These are phyloP conservation scores for Oidiodendron maius DNA, from an alignment of 495 filamentous ascomycete species.

Conservation along the genomic window DNA sequence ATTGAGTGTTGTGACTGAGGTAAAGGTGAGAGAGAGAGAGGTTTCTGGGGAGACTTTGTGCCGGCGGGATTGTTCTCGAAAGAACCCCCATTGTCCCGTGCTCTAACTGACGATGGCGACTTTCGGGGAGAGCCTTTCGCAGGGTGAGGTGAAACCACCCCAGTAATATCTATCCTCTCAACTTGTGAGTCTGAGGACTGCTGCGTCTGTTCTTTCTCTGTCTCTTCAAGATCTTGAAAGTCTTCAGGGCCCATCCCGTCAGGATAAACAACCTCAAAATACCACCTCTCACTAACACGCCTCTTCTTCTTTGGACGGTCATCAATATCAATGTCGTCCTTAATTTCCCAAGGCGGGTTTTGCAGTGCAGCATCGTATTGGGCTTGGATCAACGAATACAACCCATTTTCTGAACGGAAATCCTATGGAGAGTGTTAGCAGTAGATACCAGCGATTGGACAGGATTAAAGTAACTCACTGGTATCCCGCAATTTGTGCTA, in stretches of 20 bases:
- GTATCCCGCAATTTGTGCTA: slow-evolving; percentile 67
- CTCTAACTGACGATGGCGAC: too few relatives aligned
- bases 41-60: too few relatives aligned
- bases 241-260: slow-evolving; percentile 6
- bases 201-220: background rate
- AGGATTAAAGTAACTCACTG: too few relatives aligned
- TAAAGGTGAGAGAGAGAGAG: too few relatives aligned
- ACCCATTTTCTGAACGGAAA: slow-evolving; percentile 63
- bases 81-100: too few relatives aligned
- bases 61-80: too few relatives aligned
- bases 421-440: slow-evolving; percentile 46
- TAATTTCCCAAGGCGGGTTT: slow-evolving; percentile 26
- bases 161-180: too few relatives aligned
- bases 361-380: slow-evolving; percentile 46
- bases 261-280: slow-evolving; percentile 12
- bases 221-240: background rate
- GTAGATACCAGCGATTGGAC: too few relatives aligned
- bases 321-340: slow-evolving; percentile 26
- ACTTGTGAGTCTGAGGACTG: background rate
- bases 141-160: too few relatives aligned
- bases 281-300: slow-evolving; percentile 24
- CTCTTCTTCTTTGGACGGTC: slow-evolving; percentile 39
- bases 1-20: too few relatives aligned
- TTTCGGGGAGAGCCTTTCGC: too few relatives aligned
- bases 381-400: slow-evolving; percentile 63